Conservation (phyloP, 768 basidiomycete species). For the Serendipita sp. region DNA sequence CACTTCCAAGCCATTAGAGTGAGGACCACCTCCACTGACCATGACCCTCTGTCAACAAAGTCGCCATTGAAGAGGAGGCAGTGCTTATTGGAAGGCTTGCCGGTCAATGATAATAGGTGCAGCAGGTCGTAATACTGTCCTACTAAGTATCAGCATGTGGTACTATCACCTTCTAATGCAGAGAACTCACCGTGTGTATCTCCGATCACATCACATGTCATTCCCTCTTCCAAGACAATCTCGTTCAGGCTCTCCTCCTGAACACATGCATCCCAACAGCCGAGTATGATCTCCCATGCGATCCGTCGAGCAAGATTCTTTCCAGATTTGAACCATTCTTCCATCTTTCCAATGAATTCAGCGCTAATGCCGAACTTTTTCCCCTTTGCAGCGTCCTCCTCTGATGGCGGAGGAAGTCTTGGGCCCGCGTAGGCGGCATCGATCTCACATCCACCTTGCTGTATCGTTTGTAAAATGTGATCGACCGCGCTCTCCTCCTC, state of each 20-base stretch:
- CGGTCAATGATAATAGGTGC: conserved; percentile 74
- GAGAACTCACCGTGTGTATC: conserved; percentile 67
- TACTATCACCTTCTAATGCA: conserved; percentile 13
- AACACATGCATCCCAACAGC: conserved; percentile 58
- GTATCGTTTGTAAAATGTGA: conserved; percentile 64
- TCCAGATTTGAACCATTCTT: conserved; percentile 86
- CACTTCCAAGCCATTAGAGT: conserved; percentile 94
- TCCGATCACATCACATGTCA: conserved; percentile 86
- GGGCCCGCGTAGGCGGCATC: conserved; percentile 67
- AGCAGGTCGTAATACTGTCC: conserved; percentile 93
- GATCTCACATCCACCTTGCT: conserved; percentile 70
- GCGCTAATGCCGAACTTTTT: conserved; percentile 52
- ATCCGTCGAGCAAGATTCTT: conserved; percentile 80
- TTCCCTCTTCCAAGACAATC: conserved; percentile 54
- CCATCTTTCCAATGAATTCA: conserved; percentile 72
- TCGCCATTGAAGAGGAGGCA: conserved; percentile 86
- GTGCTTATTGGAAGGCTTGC: conserved; percentile 71
- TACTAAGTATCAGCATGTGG: conserved; percentile 19
- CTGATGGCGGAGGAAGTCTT: conserved; percentile 29
- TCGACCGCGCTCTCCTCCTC: conserved; percentile 69
- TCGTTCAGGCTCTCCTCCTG: conserved; percentile 73
- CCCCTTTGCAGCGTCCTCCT: conserved; percentile 32
- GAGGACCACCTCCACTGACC: conserved; percentile 86
- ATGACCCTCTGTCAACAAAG: conserved; percentile 93
- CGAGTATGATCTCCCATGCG: conserved; percentile 91